Percentiles rank a stretch among this genome's conserved stretches.
phyloP scores from a whole-genome alignment of 306 rosid species.

The Clitoria ternatea region DNA sequence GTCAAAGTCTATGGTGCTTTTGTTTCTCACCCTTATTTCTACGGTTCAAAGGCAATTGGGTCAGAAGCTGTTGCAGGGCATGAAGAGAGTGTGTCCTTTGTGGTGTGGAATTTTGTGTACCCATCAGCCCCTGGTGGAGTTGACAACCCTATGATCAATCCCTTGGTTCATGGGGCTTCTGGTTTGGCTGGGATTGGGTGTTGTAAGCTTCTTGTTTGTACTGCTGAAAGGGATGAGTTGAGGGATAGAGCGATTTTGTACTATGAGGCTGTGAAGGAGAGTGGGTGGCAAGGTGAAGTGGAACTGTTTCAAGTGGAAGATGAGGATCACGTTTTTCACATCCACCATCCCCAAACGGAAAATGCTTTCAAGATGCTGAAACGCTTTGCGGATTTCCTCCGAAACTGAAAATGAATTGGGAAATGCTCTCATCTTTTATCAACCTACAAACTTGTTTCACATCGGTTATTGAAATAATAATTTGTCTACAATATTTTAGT shows the following conservation, averaged over 20 bases:
- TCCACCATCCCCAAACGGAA: neutral
- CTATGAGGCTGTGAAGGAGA: constrained; percentile 25
- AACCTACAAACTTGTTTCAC: no score
- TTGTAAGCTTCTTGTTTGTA: constrained; percentile 26
- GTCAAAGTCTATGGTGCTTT: constrained; percentile 21
- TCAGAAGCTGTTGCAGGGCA: neutral
- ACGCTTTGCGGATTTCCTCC: constrained; percentile 11
- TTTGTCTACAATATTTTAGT: no score
- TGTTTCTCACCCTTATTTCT: constrained; percentile 25
- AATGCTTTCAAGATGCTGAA: neutral
- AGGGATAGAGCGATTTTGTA: constrained; percentile 39
- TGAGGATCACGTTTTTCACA: constrained; percentile 20
- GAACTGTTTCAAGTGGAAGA: constrained; percentile 13
- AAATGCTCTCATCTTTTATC: no score
- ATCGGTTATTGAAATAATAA: no score
- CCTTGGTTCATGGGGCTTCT: constrained; percentile 12
- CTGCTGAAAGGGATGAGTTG: constrained; percentile 9
- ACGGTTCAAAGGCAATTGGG: constrained; percentile 17
- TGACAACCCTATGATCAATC: constrained; percentile 32
- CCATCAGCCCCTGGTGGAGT: constrained; percentile 12
- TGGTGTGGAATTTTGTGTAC: neutral
- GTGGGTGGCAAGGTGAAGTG: constrained; percentile 34
- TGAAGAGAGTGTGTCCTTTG: neutral
- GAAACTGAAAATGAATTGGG: no score
- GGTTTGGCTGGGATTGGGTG: constrained; percentile 38